phyloP scores from a whole-genome alignment of 495 filamentous ascomycete species.

The Penicillium dipodomyicola region DNA sequence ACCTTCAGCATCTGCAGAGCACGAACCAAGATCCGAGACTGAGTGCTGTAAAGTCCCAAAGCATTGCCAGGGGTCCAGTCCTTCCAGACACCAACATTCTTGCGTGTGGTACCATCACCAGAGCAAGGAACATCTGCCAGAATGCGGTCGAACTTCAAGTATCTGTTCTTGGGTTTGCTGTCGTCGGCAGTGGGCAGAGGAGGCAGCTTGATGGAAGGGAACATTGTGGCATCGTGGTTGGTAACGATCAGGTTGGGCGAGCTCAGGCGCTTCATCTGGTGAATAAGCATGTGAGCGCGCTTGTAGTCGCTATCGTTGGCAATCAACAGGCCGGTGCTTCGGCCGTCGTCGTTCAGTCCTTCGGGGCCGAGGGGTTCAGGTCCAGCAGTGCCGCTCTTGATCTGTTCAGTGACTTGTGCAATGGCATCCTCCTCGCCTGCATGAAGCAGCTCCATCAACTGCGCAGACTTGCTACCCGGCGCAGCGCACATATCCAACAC shows the following conservation, averaged over 20 bases:
- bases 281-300: conserved; percentile 91
- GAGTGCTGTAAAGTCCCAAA: conserved; percentile 77
- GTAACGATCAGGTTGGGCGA: conserved; percentile 97
- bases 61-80: conserved; percentile 86
- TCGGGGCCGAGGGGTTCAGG: conserved; percentile 44
- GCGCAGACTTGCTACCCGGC: conserved; percentile 92
- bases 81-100: conserved; percentile 90
- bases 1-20: conserved; percentile 96
- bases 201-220: conserved; percentile 81
- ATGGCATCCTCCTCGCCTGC: conserved; percentile 84
- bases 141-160: conserved; percentile 95
- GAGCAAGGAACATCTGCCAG: conserved; percentile 96
- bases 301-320: conserved; percentile 96
- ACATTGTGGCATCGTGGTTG: conserved; percentile 97
- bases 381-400: conserved; percentile 47
- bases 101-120: conserved; percentile 87
- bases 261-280: conserved; percentile 93
- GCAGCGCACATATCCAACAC: conserved; percentile 96
- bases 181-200: conserved; percentile 44
- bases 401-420: conserved; percentile 53
- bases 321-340: conserved; percentile 85
- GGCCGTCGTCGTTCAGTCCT: conserved; percentile 72
- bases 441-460: conserved; percentile 92
- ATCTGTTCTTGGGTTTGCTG: conserved; percentile 57
- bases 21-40: conserved; percentile 85